A percentile compares a stretch with the other conserved stretches of the same genome.
phyloP scores from a whole-genome alignment of 208 protist genomes.

The Crithidia fasciculata region DNA sequence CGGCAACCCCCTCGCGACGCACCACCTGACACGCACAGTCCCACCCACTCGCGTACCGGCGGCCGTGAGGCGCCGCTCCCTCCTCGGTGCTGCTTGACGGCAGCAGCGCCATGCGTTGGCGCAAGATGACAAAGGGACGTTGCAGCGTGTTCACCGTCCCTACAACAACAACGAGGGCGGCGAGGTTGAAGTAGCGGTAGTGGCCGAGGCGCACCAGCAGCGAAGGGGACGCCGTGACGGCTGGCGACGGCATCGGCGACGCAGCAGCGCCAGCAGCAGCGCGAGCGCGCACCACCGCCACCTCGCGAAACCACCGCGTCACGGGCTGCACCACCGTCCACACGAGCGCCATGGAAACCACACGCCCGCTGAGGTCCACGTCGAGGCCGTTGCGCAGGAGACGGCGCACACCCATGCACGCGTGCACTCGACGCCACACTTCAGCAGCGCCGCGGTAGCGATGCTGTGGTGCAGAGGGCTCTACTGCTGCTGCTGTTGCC shows the following conservation, averaged over 20 bases:
- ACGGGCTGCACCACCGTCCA: constrained; percentile 33
- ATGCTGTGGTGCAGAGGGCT: not conserved
- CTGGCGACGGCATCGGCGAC: not conserved
- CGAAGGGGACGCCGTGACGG: not conserved
- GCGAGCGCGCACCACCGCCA: not conserved
- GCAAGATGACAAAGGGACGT: constrained; percentile 50
- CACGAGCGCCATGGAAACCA: constrained; percentile 29
- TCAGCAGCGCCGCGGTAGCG: constrained; percentile 14
- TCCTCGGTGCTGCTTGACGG: not conserved
- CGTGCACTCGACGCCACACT: constrained; percentile 2
- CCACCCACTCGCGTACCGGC: constrained; percentile 36
- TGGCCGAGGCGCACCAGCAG: constrained; percentile 21
- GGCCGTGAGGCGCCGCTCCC: constrained; percentile 6
- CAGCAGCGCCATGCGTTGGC: constrained; percentile 44
- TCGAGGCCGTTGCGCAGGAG: constrained; percentile 45
- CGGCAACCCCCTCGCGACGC: constrained; percentile 20
- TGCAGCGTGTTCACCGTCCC: constrained; percentile 35
- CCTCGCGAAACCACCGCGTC: constrained; percentile 25
- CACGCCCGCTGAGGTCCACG: constrained; percentile 34
- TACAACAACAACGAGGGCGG: constrained; percentile 23
- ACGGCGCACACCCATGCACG: constrained; percentile 15
- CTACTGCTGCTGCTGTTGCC: not conserved
- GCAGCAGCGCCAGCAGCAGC: not conserved
- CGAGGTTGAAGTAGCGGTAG: constrained; percentile 22
- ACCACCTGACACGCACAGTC: constrained; percentile 27